A percentile compares a stretch with the other conserved stretches of the same genome.
These are phyloP conservation scores for Iberis amara DNA, from an alignment of 441 rosid genomes.

Conservation along the genomic window DNA sequence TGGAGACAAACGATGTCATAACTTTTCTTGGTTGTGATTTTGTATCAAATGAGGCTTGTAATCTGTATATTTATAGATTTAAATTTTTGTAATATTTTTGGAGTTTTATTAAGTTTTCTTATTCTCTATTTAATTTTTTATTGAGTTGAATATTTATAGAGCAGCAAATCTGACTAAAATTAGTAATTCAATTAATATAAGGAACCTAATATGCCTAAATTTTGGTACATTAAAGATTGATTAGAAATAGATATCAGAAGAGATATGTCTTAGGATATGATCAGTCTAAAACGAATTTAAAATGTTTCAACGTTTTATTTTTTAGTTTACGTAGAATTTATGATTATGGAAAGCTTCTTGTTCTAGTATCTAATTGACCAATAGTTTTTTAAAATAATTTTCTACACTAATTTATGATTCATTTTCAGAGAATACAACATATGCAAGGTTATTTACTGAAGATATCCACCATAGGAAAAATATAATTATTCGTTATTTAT, in stretches of 20 bases:
- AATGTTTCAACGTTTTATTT: not conserved
- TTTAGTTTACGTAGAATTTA: not conserved
- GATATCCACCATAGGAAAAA: too few relatives aligned
- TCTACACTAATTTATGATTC: too few relatives aligned
- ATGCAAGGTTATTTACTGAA: not conserved
- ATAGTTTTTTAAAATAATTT: too few relatives aligned
- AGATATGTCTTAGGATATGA: not conserved
- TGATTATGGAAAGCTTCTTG: not conserved
- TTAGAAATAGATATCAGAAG: not conserved
- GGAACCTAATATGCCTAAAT: not conserved
- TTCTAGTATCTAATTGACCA: too few relatives aligned
- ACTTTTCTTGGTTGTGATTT: conserved; percentile 8
- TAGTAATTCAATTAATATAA: not conserved
- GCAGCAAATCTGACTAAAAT: conserved; percentile 9
- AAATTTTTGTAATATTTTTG: not conserved
- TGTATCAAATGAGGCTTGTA: conserved; percentile 2
- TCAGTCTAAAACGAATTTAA: not conserved
- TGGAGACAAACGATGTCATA: conserved; percentile 18
- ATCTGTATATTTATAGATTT: conserved; percentile 17
- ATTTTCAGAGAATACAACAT: not conserved
- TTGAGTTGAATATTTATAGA: conserved; percentile 1
- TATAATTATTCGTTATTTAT: too few relatives aligned
- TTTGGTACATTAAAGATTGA: not conserved
- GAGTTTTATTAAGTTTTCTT: not conserved
- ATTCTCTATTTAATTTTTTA: not conserved